Base-by-base conservation (phyloP, 257 asterid species). In the Osmanthus fragrans region DNA sequence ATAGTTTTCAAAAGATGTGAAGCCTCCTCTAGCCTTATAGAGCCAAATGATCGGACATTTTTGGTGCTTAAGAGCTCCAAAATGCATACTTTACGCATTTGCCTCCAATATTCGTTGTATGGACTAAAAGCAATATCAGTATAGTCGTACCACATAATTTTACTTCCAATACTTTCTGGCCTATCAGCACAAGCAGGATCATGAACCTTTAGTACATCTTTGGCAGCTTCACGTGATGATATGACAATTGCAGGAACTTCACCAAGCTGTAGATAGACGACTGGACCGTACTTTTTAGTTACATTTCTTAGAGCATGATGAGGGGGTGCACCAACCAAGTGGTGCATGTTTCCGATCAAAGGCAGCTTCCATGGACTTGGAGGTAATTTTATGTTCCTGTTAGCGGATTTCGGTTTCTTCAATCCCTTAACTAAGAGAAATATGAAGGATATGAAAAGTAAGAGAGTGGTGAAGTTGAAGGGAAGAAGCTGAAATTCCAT, bases 331-430 rank as follows among this genome's bases (percentile, higher is more conserved):
- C 68, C 68, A 23, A 60, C 33, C 34, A 60, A 60, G 4, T 60
- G 68, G 15, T 60, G 68, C 33, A 60, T 10, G 68, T 60, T 8
- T 60, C 34, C 68, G 6, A 60, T 60, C 33, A 60, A 23, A 9
- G 68, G 68, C 6, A 60, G 32, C 34, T 60, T 60, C 68, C 68
- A 60, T 60, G 68, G 68, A 60, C 68, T 60, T 10, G 34, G 68
- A 60, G 68, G 68, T 30, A 60, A 60, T 25, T 25, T 60, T 25
- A 21, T 9, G 32, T 58, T 58, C 33, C 23, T 58, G 32, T 23
- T 23, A 9, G 5, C 4, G 34, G 33, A 25, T 9, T 60, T 60
- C 16, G 19, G 10, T 9, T 60, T 60, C 68, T 60, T 21, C 34
- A 23, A 25, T 60, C 68, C 68, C 32, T 25, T 25, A 23, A 60